Conservation (phyloP, 208 protist genomes). For the Leptomonas seymouri region DNA sequence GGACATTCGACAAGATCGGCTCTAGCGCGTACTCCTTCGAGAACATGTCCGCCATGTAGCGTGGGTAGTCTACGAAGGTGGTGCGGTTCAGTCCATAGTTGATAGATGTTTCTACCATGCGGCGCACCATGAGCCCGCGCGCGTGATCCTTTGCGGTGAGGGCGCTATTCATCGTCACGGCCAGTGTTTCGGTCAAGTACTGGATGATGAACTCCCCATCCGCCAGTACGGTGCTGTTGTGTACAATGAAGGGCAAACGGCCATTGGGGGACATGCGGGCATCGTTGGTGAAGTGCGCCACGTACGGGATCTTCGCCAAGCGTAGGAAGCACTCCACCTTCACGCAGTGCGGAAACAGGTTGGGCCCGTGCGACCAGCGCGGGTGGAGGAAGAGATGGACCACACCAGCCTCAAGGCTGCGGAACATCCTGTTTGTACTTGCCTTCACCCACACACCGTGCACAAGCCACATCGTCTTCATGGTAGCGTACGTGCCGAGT, state of each 20-base stretch:
- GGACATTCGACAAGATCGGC: conserved; percentile 40
- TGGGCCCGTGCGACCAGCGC: conserved; percentile 75
- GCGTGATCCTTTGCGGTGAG: conserved; percentile 59
- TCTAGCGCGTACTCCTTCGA: conserved; percentile 53
- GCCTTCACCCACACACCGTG: conserved; percentile 27
- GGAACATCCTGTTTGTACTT: conserved; percentile 38
- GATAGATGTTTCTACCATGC: conserved; percentile 66
- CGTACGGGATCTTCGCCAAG: conserved; percentile 71
- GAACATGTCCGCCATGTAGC: conserved; percentile 62
- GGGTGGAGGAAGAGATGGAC: conserved; percentile 73
- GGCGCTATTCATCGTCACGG: conserved; percentile 51
- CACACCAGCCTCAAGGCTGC: conserved; percentile 49
- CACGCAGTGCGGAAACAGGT: conserved; percentile 68
- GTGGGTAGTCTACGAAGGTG: conserved; percentile 58
- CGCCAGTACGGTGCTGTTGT: conserved; percentile 53
- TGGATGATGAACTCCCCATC: conserved; percentile 68
- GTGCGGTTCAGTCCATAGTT: conserved; percentile 72
- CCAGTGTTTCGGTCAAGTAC: conserved; percentile 55
- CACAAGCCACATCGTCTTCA: conserved; percentile 35
- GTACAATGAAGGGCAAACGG: conserved; percentile 65
- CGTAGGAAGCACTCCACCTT: conserved; percentile 78
- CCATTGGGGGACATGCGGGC: conserved; percentile 55
- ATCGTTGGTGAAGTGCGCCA: conserved; percentile 71
- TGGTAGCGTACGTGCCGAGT: conserved; percentile 31
- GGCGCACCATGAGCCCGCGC: conserved; percentile 44